Percentiles rank a stretch among this genome's conserved stretches.
Conservation (phyloP, 1,139 yeast genomes). For the Arxiozyma slooffiae region DNA sequence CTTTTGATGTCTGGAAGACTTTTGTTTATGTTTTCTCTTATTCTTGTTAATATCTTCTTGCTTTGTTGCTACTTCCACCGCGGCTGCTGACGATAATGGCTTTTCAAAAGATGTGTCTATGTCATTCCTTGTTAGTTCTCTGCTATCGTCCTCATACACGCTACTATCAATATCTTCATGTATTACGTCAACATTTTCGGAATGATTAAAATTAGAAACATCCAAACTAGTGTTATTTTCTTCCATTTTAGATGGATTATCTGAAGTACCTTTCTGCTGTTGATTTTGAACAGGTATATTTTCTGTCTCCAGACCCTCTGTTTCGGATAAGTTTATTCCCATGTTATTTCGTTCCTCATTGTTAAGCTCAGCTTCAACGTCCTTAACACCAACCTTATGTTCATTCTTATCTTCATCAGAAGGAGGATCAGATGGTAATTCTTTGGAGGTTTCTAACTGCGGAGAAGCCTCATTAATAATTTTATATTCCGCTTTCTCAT, state of each 20-base stretch:
- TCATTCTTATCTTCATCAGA: not conserved
- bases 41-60: not conserved
- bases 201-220: not conserved
- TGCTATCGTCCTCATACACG: not conserved
- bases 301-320: conserved; percentile 3
- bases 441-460: not conserved
- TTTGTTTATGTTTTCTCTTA: not conserved
- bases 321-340: not conserved
- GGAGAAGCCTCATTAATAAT: not conserved
- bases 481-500: not conserved
- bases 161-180: not conserved
- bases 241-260: not conserved
- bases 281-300: conserved; percentile 6
- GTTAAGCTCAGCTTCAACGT: not conserved
- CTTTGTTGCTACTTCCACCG: not conserved
- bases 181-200: not conserved
- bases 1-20: not conserved
- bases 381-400: not conserved
- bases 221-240: not conserved
- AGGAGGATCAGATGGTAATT: conserved; percentile 1
- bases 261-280: not conserved
- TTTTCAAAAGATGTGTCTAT: not conserved
- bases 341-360: not conserved
- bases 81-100: not conserved
- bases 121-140: not conserved